Percentiles rank a stretch among this genome's conserved stretches.
Conservation (phyloP, 495 filamentous ascomycete species). For the Hypoxylon subgilvum region DNA sequence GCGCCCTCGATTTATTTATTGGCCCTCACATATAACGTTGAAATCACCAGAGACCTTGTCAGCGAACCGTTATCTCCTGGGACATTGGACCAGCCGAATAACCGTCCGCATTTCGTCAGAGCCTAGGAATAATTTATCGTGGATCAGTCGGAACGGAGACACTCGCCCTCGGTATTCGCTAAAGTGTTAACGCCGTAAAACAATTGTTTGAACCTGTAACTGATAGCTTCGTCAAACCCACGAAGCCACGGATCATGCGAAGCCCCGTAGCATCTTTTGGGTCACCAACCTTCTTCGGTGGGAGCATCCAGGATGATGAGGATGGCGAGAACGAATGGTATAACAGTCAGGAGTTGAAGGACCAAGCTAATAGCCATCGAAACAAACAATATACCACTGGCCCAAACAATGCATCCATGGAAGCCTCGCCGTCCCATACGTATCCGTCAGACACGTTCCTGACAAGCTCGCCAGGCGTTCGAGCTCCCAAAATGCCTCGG, state of each 20-base stretch:
- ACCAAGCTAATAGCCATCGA: constrained; percentile 9
- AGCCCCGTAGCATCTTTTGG: constrained; percentile 22
- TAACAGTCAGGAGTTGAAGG: constrained; percentile 11
- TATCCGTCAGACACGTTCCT: background rate
- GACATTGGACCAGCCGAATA: too few species aligned
- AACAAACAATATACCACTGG: constrained; percentile 4
- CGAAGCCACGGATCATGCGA: background rate
- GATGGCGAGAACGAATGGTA: constrained; percentile 17
- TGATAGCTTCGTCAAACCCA: background rate
- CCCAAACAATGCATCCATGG: constrained; percentile 9
- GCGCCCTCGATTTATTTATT: too few species aligned
- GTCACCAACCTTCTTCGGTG: constrained; percentile 16
- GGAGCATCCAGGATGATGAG: constrained; percentile 23
- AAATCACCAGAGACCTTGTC: too few species aligned
- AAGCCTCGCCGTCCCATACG: constrained; percentile 3
- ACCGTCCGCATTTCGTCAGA: too few species aligned
- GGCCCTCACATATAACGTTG: too few species aligned
- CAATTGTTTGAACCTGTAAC: too few species aligned
- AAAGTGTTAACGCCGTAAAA: too few species aligned
- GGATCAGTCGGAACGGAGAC: too few species aligned
- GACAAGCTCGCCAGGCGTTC: background rate
- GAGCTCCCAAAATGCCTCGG: background rate
- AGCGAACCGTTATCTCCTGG: too few species aligned
- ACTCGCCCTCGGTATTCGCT: too few species aligned
- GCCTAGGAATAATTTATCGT: too few species aligned